Evolutionary conservation across 805 yeast species (phyloP).

Genomic region (Komagataella populi): DNA sequence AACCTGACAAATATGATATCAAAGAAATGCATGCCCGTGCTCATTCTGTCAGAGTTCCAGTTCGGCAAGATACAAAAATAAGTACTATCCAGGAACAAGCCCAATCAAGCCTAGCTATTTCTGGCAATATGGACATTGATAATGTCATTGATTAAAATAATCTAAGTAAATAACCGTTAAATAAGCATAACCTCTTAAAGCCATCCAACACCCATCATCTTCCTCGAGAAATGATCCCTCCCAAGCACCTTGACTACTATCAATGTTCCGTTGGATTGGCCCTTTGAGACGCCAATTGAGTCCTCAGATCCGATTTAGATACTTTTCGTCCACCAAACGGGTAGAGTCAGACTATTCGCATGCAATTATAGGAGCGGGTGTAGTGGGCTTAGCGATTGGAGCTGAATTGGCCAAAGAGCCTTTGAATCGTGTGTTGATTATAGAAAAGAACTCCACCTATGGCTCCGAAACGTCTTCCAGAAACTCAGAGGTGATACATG

Average conservation of each 20-base stretch:
- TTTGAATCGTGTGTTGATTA: conserved; percentile 40
- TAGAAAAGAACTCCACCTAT: conserved; percentile 52
- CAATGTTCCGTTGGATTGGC: neutral
- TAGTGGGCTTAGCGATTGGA: conserved; percentile 72
- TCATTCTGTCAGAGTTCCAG: conserved; percentile 12
- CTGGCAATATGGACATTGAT: neutral
- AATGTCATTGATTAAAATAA: neutral
- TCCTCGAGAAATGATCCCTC: neutral
- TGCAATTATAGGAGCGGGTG: conserved; percentile 67
- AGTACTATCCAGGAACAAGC: conserved; percentile 12
- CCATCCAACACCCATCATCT: neutral
- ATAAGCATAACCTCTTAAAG: neutral
- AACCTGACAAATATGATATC: neutral
- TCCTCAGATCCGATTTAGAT: neutral
- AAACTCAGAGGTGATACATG: conserved; percentile 88
- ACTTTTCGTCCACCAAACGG: neutral
- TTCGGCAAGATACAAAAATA: conserved; percentile 14
- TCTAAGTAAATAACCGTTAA: neutral
- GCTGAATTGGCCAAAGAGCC: conserved; percentile 40
- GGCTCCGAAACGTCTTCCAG: conserved; percentile 84
- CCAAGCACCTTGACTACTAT: neutral
- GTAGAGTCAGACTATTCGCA: conserved; percentile 2
- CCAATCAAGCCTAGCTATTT: neutral
- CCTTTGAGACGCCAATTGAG: neutral
- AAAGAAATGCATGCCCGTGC: conserved; percentile 6